These are phyloP conservation scores for Trichophyton verrucosum DNA, from an alignment of 2,329 filamentous ascomycete genomes.

Conservation along the genomic window DNA sequence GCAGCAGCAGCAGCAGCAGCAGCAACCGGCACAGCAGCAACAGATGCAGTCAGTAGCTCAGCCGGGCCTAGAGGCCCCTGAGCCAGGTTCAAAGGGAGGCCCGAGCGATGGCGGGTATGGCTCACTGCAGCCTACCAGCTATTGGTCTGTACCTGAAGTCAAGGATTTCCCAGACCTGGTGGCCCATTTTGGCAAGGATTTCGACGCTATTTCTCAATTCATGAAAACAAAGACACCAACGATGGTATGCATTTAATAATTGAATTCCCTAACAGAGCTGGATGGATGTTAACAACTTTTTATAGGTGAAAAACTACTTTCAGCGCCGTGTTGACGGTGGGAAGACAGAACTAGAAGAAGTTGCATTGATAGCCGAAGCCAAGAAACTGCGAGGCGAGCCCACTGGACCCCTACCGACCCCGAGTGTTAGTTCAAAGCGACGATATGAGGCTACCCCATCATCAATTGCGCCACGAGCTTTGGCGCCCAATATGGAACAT, in stretches of 20 bases:
- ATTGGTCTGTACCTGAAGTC: slow-evolving; percentile 41
- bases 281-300: slow-evolving; percentile 3
- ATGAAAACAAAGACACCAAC: slow-evolving; percentile 43
- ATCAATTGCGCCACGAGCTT: slow-evolving; percentile 28
- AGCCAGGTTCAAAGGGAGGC: slow-evolving; percentile 6
- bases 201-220: slow-evolving; percentile 36
- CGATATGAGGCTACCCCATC: slow-evolving; percentile 37
- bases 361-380: slow-evolving; percentile 31
- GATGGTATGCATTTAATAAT: slow-evolving; percentile 30
- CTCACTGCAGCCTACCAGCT: slow-evolving; percentile 36
- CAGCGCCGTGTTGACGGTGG: slow-evolving; percentile 33
- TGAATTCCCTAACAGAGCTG: not conserved
- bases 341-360: slow-evolving; percentile 34
- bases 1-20: no score
- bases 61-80: slow-evolving; percentile 13
- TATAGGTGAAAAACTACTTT: slow-evolving; percentile 40
- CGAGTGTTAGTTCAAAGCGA: slow-evolving; percentile 34
- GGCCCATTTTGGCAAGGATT: slow-evolving; percentile 37
- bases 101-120: slow-evolving; percentile 20
- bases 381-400: slow-evolving; percentile 35
- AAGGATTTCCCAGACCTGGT: slow-evolving; percentile 36
- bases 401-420: slow-evolving; percentile 33
- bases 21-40: not conserved
- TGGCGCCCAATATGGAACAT: slow-evolving; percentile 33
- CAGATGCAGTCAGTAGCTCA: not conserved